These are phyloP conservation scores for Colletotrichum sp. DNA, from an alignment of 2,329 filamentous ascomycete species.

Conservation along the genomic window DNA sequence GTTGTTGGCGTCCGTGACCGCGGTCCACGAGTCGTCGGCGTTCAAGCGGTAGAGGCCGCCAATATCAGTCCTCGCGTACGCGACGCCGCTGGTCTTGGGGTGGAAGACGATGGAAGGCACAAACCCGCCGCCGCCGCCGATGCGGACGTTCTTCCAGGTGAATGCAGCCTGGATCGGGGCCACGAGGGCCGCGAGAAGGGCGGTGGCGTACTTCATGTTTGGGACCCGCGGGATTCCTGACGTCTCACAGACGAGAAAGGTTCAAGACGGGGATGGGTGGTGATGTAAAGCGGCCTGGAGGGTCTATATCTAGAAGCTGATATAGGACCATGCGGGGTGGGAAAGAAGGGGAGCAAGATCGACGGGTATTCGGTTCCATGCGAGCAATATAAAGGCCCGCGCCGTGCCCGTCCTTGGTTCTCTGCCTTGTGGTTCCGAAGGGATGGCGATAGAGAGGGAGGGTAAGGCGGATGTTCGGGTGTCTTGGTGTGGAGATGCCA, in stretches of 20 bases:
- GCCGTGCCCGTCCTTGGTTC: not conserved
- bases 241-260: not conserved
- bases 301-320: not conserved
- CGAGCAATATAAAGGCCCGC: not conserved
- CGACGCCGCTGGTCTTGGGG: slow-evolving; percentile 52
- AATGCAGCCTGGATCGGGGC: slow-evolving; percentile 36
- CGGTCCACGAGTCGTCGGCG: slow-evolving; percentile 59
- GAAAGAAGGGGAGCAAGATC: not conserved
- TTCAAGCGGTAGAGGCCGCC: slow-evolving; percentile 62
- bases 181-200: slow-evolving; percentile 21
- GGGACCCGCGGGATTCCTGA: not conserved
- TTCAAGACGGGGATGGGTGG: not conserved
- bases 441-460: not conserved
- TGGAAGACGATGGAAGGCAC: slow-evolving; percentile 63
- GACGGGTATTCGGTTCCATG: not conserved
- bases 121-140: slow-evolving; percentile 65
- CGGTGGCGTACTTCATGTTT: slow-evolving; percentile 15
- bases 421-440: not conserved
- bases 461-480: not conserved
- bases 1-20: slow-evolving; percentile 49
- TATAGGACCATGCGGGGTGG: not conserved
- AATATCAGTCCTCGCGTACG: slow-evolving; percentile 63
- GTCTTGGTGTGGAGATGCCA: not conserved
- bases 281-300: not conserved
- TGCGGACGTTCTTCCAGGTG: slow-evolving; percentile 55